Base-by-base conservation (phyloP, 2,329 filamentous ascomycete species). In the Elsinoe australis region DNA sequence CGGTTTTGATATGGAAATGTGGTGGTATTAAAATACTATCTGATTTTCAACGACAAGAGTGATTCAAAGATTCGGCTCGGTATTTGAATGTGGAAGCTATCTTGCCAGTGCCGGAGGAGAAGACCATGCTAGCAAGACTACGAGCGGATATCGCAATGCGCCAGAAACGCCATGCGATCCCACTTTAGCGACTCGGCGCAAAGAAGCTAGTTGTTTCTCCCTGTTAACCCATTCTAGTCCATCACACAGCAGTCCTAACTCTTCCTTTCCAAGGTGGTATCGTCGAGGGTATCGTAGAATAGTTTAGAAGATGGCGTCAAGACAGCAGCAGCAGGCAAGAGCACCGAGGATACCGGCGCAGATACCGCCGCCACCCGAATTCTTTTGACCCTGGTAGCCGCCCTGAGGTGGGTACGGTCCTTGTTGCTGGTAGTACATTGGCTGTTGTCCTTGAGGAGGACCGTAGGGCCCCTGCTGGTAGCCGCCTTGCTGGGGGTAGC, bases 321-420 rank as follows among this genome's bases (percentile, higher is more conserved):
- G 63, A 58, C 71, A 73, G 56, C 71, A 73, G 55, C 71, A 73
- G 54, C 70, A 71, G 6, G 71, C 70, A 49, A 72, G 47, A 14
- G 67, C 70, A 38, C 67, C 70, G 55, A 71, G 57, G 12, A 73
- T 60, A 58, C 70, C 71, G 1, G 70, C 69, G 48, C 71, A 73
- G 24, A 70, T 63, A 2, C 70, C 70, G 6, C 47, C 55, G 4
- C 55, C 57, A 9, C 59, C 55, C 4, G 59, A 58, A 41, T 61
- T 60, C 29, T 65, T 60, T 44, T 64, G 59, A 10, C 60, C 57
- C 35, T 65, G 63, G 45, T 70, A 66, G 3, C 64, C 66, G 35
- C 63, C 62, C 50, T 60, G 64, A 45, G 62, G 69, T 35, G 60
- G 64, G 32, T 53, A 52, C 18, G 47, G 52, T 10, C 47, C 49